Base-by-base conservation (phyloP, 129 eudicot species). In the Mikania micrantha region DNA sequence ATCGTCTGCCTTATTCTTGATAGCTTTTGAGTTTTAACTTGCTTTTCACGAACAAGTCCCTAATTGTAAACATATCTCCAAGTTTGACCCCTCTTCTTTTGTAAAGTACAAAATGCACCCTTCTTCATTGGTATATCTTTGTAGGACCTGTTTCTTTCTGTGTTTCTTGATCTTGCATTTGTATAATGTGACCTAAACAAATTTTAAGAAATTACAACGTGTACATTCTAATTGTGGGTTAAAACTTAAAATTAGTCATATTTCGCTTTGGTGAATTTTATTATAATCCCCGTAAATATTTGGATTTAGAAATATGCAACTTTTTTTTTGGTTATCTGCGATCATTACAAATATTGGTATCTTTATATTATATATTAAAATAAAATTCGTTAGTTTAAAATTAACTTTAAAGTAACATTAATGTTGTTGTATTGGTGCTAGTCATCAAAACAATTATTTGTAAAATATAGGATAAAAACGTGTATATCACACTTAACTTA, bases 1-100 rank as follows among this genome's bases (percentile, higher is more conserved):
- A 83, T 9, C 73, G 90, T 31, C 63, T 80, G 10, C 79, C 78
- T 24, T 90, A 81, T 79, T 87, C 84, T 20, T 77, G 74, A 68
- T 90, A 74, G 72, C 77, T 50, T 19, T 24, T 36, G 34, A 22
- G 40, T 50, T 19, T 24, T 36, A 27, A 22, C 48, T 68, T 19
- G 12, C 15, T 21, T 21, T 19, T 68, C 41, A 47, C 56, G 58
- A n/a, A 45, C 11, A 66, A 7, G 58, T 27, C 45, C 69, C 31
- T 58, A 9, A 12, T 60, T 68, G 49, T 34, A 4, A 1, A 57
- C 36, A n/a, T 48, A n/a, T 62, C 56, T 64, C n/a, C 17, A 17
- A 44, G 22, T 72, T 71, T 79, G 62, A 20, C 71, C 74, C 64
- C 60, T 63, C 13, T 9, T 52, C 31, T 32, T 68, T 66, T 35